Evolutionary conservation across 1,139 yeast genomes (phyloP), one percentile per base, ranked within the genome.

Genomic region (Zygoascus meyerae): DNA sequence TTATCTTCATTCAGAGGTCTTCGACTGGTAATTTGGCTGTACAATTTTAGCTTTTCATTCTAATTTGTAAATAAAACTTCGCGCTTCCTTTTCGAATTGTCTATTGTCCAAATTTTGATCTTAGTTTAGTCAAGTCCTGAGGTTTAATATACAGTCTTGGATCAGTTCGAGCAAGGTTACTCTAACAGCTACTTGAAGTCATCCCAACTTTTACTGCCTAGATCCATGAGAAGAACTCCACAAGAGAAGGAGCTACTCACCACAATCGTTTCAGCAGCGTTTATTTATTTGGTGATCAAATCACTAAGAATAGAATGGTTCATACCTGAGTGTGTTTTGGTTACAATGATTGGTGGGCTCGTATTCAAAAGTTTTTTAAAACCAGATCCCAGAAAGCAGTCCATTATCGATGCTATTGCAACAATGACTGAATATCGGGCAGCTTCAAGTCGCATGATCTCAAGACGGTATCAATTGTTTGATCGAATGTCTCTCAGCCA

Each of bases 1-100:
- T 9, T 78, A 68, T 53, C 62, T 80, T 41, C 84, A 80, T 53
- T 75, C 81, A 0, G 85, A 80, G 55, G 62, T 73, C 29, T 80
- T 77, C 60, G 80, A 80, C 0, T 79, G 82, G 83, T 78, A 60
- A 37, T 48, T 55, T 44, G n/a, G n/a, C n/a, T n/a, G n/a, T n/a
- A n/a, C n/a, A n/a, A n/a, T n/a, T n/a, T n/a, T 21, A 21, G 26
- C 7, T 21, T 21, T 21, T 21, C 26, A 21, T 21, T n/a, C n/a
- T n/a, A n/a, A n/a, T n/a, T n/a, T n/a, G n/a, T n/a, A n/a, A n/a
- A n/a, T n/a, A n/a, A n/a, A n/a, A n/a, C n/a, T n/a, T n/a, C n/a
- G n/a, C n/a, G n/a, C n/a, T n/a, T n/a, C n/a, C n/a, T n/a, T n/a
- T n/a, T n/a, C n/a, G n/a, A n/a, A n/a, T n/a, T n/a, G n/a, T n/a